Percentiles rank a stretch among this genome's conserved stretches.
Evolutionary conservation across 2,329 filamentous ascomycete genomes (phyloP).

Genomic region (Hypoxylon sp.): DNA sequence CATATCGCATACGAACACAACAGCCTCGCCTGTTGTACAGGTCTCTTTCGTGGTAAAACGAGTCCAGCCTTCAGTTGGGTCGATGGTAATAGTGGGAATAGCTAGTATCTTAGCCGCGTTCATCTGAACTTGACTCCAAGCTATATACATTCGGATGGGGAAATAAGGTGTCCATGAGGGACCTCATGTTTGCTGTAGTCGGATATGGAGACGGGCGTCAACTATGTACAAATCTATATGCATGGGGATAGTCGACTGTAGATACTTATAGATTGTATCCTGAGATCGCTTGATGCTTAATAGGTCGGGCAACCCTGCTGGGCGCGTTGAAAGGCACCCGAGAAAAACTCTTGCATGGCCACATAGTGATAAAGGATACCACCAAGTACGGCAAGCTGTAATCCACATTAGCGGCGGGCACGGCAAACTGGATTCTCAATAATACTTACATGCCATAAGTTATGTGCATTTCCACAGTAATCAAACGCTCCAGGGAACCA

Average conservation of each 20-base stretch:
- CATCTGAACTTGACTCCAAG: conserved; percentile 27
- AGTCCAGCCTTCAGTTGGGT: conserved; percentile 12
- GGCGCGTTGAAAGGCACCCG: conserved; percentile 78
- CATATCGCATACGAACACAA: conserved; percentile 40
- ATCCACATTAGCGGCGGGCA: conserved; percentile 92
- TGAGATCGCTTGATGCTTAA: conserved; percentile 50
- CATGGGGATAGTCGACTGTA: conserved; percentile 3
- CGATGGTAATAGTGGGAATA: conserved; percentile 26
- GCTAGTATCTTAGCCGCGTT: conserved; percentile 33
- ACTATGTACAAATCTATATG: conserved; percentile 9
- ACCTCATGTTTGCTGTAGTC: neutral
- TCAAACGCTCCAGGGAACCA: conserved; percentile 96
- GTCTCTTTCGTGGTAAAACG: conserved; percentile 39
- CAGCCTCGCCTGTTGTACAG: conserved; percentile 38
- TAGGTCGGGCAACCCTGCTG: conserved; percentile 69
- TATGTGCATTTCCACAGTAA: conserved; percentile 94
- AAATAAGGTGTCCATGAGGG: neutral
- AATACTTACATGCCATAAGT: conserved; percentile 89
- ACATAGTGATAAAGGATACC: conserved; percentile 98
- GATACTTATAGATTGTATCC: conserved; percentile 6
- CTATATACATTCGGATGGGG: neutral
- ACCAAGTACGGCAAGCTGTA: conserved; percentile 92
- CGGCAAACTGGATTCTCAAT: conserved; percentile 85
- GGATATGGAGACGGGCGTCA: neutral
- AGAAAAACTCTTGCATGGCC: conserved; percentile 96